Evolutionary conservation across 495 filamentous ascomycete genomes (phyloP).

Genomic region (Diplogelasinospora grovesii): DNA sequence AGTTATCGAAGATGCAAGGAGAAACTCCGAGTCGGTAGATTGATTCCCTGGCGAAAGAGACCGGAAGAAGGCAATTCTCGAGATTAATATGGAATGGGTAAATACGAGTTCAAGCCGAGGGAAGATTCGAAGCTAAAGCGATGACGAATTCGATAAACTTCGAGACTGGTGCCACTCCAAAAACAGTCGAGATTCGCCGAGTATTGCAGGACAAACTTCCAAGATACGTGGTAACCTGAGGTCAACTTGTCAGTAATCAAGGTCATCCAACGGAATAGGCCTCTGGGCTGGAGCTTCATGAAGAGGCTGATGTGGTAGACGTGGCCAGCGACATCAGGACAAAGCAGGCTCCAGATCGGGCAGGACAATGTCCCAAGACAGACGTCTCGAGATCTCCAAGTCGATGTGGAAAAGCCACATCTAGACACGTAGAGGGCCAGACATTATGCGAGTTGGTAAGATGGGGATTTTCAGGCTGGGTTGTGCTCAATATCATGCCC

Average conservation of each 20-base stretch:
- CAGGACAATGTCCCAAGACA: no score
- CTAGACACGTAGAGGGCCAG: no score
- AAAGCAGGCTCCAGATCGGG: no score
- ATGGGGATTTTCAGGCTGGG: no score
- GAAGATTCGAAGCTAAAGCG: constrained; percentile 5
- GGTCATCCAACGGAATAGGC: no score
- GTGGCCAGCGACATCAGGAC: no score
- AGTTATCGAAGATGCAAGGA: constrained; percentile 15
- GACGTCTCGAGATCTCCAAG: no score
- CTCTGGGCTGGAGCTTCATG: no score
- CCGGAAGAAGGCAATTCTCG: constrained; percentile 8
- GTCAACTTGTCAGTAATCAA: not conserved
- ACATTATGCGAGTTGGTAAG: no score
- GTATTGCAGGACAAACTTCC: constrained; percentile 2
- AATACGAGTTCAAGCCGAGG: constrained; percentile 5
- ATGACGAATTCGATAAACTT: constrained; percentile 6
- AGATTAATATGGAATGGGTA: constrained; percentile 7
- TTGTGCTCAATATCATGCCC: no score
- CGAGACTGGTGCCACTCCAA: constrained; percentile 12
- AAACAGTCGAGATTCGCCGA: constrained; percentile 6
- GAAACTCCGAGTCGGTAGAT: not conserved
- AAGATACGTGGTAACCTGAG: constrained; percentile 3
- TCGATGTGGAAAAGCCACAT: no score
- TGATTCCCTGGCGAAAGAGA: constrained; percentile 5
- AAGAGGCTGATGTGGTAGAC: no score